Evolutionary conservation across 1,284 basidiomycete species (phyloP).

Genomic region (Sporisorium reilianum): DNA sequence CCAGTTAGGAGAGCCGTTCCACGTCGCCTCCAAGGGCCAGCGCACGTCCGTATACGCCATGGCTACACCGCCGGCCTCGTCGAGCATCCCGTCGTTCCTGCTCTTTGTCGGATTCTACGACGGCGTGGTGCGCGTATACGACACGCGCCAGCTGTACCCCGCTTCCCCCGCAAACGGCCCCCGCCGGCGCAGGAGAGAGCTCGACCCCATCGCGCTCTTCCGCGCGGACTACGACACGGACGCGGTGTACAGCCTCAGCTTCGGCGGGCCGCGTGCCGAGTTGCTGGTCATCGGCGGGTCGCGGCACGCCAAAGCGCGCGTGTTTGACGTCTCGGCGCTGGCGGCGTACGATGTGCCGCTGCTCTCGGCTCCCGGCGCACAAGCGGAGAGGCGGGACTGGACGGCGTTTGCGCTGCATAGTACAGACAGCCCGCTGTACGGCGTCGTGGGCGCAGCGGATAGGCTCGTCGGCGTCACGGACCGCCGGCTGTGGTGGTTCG

Average conservation of each 20-base stretch:
- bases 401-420: constrained; percentile 33
- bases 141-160: constrained; percentile 19
- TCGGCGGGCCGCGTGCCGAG: constrained; percentile 25
- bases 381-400: constrained; percentile 19
- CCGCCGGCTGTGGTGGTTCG: constrained; percentile 35
- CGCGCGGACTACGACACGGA: constrained; percentile 25
- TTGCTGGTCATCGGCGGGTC: constrained; percentile 30
- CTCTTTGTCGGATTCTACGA: constrained; percentile 55
- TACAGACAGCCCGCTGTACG: constrained; percentile 36
- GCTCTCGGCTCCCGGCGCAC: not conserved
- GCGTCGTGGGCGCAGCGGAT: constrained; percentile 16
- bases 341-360: constrained; percentile 15
- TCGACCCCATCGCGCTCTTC: constrained; percentile 30
- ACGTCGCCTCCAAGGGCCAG: constrained; percentile 17
- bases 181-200: not conserved
- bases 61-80: constrained; percentile 8
- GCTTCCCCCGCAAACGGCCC: not conserved
- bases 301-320: constrained; percentile 26
- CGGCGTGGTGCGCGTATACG: constrained; percentile 47
- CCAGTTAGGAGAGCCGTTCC: constrained; percentile 14
- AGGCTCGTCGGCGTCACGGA: constrained; percentile 38
- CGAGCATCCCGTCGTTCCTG: constrained; percentile 27
- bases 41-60: constrained; percentile 38
- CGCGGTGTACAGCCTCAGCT: constrained; percentile 39
- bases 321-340: constrained; percentile 26